Evolutionary conservation across 1,284 basidiomycete genomes (phyloP).

Genomic region (Chalciporus sp.): DNA sequence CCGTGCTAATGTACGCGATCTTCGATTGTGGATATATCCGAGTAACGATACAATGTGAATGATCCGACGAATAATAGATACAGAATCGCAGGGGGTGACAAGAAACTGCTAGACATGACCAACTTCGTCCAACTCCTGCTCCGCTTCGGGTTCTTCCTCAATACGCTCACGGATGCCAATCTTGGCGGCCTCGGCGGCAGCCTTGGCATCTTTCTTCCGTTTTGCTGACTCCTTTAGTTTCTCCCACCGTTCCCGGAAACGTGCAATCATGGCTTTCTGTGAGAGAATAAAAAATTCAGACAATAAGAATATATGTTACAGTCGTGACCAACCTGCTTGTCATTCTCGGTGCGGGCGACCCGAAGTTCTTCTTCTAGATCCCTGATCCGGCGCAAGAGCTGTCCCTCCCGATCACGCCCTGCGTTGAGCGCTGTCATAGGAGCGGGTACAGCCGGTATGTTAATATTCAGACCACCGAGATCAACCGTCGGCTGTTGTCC

Average conservation of each 20-base stretch:
- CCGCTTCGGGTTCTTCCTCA: slow-evolving; percentile 76
- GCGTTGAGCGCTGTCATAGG: slow-evolving; percentile 53
- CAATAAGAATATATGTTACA: slow-evolving; percentile 2
- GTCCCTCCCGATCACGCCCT: slow-evolving; percentile 62
- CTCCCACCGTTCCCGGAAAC: slow-evolving; percentile 86
- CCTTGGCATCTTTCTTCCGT: slow-evolving; percentile 83
- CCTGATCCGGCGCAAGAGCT: slow-evolving; percentile 57
- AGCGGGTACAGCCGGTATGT: slow-evolving; percentile 48
- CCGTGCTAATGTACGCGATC: not conserved
- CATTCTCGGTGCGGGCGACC: slow-evolving; percentile 67
- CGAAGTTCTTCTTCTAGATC: slow-evolving; percentile 77
- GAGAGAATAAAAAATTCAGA: slow-evolving; percentile 19
- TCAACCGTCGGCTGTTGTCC: slow-evolving; percentile 44
- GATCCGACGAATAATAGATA: slow-evolving; percentile 4
- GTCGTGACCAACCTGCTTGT: slow-evolving; percentile 67
- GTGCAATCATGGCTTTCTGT: slow-evolving; percentile 80
- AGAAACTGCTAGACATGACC: slow-evolving; percentile 7
- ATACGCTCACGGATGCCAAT: slow-evolving; percentile 62
- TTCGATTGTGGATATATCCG: slow-evolving; percentile 11
- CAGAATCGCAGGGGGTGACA: not conserved
- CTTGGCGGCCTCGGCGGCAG: slow-evolving; percentile 51
- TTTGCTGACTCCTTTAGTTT: slow-evolving; percentile 85
- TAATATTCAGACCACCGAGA: slow-evolving; percentile 56
- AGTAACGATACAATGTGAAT: slow-evolving; percentile 19
- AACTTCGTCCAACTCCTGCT: slow-evolving; percentile 49